phyloP scores from a whole-genome alignment of 257 asterid genomes.

The Nicotiana knightiana region DNA sequence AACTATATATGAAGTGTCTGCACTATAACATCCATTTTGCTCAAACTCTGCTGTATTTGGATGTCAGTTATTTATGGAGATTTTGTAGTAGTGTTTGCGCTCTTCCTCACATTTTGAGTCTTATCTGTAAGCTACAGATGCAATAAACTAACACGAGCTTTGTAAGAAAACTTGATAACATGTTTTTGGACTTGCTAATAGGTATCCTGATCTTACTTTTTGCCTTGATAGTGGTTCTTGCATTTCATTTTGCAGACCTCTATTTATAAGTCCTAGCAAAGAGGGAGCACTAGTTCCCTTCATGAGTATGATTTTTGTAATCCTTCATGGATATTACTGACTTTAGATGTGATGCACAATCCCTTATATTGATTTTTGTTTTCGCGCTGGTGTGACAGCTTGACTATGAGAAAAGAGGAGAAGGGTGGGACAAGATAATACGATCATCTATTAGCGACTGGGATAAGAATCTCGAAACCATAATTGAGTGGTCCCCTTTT shows the following conservation, averaged over 20 bases:
- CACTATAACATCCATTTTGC: background rate
- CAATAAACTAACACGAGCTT: background rate
- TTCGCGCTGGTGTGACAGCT: constrained; percentile 32
- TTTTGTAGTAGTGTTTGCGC: background rate
- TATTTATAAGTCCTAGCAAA: background rate
- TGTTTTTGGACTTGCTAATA: background rate
- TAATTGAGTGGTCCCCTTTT: constrained; percentile 91
- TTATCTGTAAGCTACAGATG: background rate
- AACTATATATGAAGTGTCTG: background rate
- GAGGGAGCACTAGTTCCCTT: background rate
- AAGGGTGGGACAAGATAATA: constrained; percentile 41
- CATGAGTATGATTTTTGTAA: background rate
- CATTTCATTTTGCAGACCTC: background rate
- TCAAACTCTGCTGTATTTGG: background rate
- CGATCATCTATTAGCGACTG: constrained; percentile 39
- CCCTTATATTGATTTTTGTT: background rate
- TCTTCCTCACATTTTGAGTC: background rate
- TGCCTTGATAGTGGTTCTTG: background rate
- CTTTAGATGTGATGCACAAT: background rate
- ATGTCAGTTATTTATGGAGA: background rate
- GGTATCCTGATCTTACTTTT: background rate
- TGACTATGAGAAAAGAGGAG: constrained; percentile 58
- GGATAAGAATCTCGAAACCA: constrained; percentile 64
- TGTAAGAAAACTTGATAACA: background rate
- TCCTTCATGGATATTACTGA: background rate